Evolutionary conservation across 164 flowering plant species (phyloP).

Genomic region (Litsea cubeba): DNA sequence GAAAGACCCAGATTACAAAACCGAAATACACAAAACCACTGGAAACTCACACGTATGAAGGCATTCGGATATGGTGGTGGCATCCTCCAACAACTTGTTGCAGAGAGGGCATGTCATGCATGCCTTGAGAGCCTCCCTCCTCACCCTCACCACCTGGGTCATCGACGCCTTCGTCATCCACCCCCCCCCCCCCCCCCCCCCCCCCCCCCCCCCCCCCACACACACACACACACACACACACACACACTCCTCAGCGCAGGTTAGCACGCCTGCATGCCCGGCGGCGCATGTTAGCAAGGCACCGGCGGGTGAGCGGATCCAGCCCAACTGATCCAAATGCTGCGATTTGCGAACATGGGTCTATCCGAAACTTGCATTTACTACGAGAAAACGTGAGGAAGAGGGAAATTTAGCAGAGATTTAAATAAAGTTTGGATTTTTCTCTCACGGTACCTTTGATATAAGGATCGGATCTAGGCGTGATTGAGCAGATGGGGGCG

Average conservation of each 20-base stretch:
- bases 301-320: neutral
- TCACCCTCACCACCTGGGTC: conserved; percentile 62
- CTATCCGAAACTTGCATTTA: conserved; percentile 25
- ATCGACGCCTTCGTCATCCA: conserved; percentile 31
- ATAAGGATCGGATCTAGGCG: neutral
- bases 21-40: neutral
- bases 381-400: neutral
- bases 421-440: neutral
- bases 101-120: conserved; percentile 97
- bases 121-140: conserved; percentile 51
- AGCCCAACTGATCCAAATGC: neutral
- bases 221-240: too few species aligned
- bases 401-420: neutral
- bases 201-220: too few species aligned
- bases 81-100: conserved; percentile 62
- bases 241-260: conserved; percentile 6
- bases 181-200: too few species aligned
- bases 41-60: conserved; percentile 86
- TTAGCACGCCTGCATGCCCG: conserved; percentile 18
- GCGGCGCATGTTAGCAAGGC: conserved; percentile 34
- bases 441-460: conserved; percentile 6
- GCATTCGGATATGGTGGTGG: conserved; percentile 87
- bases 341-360: conserved; percentile 20
- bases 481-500: conserved; percentile 16
- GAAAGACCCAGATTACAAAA: conserved; percentile 18